Base-by-base conservation (phyloP, 78 protist species). In the Diacronema lutheri region DNA sequence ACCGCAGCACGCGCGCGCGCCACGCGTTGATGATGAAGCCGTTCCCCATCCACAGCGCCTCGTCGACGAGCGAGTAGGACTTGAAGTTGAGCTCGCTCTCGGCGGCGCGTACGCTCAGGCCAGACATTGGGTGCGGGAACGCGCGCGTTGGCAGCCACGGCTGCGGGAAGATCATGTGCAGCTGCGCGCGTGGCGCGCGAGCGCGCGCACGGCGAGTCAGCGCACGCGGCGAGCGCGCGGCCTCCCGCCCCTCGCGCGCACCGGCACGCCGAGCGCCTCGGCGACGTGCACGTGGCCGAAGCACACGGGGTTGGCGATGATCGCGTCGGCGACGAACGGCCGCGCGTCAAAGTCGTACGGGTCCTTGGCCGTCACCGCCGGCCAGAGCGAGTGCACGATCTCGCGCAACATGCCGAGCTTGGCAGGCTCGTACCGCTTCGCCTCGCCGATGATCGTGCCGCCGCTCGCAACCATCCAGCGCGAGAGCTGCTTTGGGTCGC, bases 251-350 rank as follows among this genome's bases (percentile, higher is more conserved):
- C n/a, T n/a, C n/a, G n/a, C n/a, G n/a, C n/a, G n/a, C n/a, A n/a
- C n/a, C 50, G 69, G 69, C 35, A n/a, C 69, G 35, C 69, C 69
- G 40, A 62, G 69, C 35, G 69, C 69, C 69, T 62, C 69, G 29
- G 69, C 69, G 40, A 21, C n/a, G 69, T 62, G 69, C 35, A 62
- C 20, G 69, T 62, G 69, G 35, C 69, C 69, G 35, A 62, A 62
- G n/a, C 37, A 29, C 69, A 19, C 29, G 14, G 69, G 69, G 35
- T 62, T 62, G 69, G 69, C 69, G 69, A 62, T 62, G 35, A 62
- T 62, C 29, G 69, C 69, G 35, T 62, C 69, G 40, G 69, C 69
- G 69, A 62, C 69, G 20, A 62, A 62, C 37, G 69, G 69, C 9
- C 19, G 12, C n/a, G 69, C 69, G 37, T n/a, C 69, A 16, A 12